These are phyloP conservation scores for Leccinum subgranulosum DNA, from an alignment of 768 basidiomycete species.

Conservation along the genomic window DNA sequence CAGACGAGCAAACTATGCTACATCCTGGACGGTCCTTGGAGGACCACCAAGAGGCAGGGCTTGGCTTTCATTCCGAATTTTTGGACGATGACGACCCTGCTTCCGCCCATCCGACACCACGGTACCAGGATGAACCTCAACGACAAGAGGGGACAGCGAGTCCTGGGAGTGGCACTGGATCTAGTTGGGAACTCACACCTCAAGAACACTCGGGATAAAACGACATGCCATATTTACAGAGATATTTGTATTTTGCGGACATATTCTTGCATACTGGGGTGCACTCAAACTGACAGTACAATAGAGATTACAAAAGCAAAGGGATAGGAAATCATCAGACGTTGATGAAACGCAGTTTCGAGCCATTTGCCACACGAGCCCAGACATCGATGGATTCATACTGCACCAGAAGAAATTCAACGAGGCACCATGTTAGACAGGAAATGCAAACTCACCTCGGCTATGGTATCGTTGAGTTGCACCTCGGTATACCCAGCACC, in stretches of 20 bases:
- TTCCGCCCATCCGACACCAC: slow-evolving; percentile 27
- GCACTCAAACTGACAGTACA: slow-evolving; percentile 14
- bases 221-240: slow-evolving; percentile 15
- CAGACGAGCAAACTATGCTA: slow-evolving; percentile 68
- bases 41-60: slow-evolving; percentile 34
- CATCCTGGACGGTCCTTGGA: slow-evolving; percentile 35
- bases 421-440: not conserved
- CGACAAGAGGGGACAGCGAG: slow-evolving; percentile 21
- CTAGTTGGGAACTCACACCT: slow-evolving; percentile 76
- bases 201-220: slow-evolving; percentile 30
- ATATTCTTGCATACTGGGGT: slow-evolving; percentile 18
- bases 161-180: slow-evolving; percentile 43
- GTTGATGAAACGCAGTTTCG: slow-evolving; percentile 70
- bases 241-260: slow-evolving; percentile 13
- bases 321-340: slow-evolving; percentile 12
- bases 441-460: slow-evolving; percentile 51
- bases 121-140: slow-evolving; percentile 56
- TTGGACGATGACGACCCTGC: slow-evolving; percentile 73
- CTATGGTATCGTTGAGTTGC: slow-evolving; percentile 83
- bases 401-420: slow-evolving; percentile 39
- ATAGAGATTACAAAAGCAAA: not conserved
- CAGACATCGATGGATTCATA: slow-evolving; percentile 85
- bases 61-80: slow-evolving; percentile 76
- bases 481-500: slow-evolving; percentile 89
- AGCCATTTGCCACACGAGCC: slow-evolving; percentile 78